Percentiles rank a stretch among this genome's conserved stretches.
These are phyloP conservation scores for Ustilago trichophora DNA, from an alignment of 1,284 basidiomycete genomes.

Conservation along the genomic window DNA sequence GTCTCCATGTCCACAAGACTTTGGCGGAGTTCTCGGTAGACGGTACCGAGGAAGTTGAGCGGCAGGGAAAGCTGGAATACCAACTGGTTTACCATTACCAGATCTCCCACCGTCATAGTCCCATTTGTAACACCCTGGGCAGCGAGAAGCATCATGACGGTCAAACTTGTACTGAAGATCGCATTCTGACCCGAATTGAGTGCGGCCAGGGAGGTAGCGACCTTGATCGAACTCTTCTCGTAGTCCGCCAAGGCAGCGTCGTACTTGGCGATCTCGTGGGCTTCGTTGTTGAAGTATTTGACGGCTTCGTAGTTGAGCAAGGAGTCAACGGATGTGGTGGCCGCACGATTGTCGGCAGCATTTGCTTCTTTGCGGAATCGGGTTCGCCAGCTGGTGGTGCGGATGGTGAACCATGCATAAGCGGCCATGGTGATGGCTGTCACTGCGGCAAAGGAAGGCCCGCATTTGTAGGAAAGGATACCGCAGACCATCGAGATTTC, in stretches of 20 bases:
- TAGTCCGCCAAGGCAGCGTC: conserved; percentile 87
- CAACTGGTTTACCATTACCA: conserved; percentile 99
- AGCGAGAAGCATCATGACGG: conserved; percentile 93
- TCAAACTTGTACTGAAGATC: conserved; percentile 92
- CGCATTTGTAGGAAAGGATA: conserved; percentile 95
- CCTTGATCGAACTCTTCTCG: conserved; percentile 90
- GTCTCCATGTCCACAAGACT: conserved; percentile 96
- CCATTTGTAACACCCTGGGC: conserved; percentile 93
- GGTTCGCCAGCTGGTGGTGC: conserved; percentile 96
- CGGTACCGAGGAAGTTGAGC: conserved; percentile 94
- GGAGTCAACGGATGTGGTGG: conserved; percentile 90
- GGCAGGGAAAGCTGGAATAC: conserved; percentile 96
- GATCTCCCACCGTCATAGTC: conserved; percentile 95
- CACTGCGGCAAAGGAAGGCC: conserved; percentile 93
- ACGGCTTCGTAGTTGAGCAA: conserved; percentile 98
- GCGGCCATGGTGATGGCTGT: conserved; percentile 84
- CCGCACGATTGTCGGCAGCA: conserved; percentile 93
- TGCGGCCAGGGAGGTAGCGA: conserved; percentile 90
- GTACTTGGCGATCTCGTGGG: conserved; percentile 88
- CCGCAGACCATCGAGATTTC: conserved; percentile 98
- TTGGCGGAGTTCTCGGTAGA: conserved; percentile 95
- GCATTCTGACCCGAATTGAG: conserved; percentile 96
- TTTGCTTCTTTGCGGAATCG: conserved; percentile 94
- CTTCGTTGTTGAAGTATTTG: conserved; percentile 99
- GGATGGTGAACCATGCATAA: conserved; percentile 97